Evolutionary conservation across 805 yeast genomes (phyloP).

Genomic region (Zygoascus biomembranicola): DNA sequence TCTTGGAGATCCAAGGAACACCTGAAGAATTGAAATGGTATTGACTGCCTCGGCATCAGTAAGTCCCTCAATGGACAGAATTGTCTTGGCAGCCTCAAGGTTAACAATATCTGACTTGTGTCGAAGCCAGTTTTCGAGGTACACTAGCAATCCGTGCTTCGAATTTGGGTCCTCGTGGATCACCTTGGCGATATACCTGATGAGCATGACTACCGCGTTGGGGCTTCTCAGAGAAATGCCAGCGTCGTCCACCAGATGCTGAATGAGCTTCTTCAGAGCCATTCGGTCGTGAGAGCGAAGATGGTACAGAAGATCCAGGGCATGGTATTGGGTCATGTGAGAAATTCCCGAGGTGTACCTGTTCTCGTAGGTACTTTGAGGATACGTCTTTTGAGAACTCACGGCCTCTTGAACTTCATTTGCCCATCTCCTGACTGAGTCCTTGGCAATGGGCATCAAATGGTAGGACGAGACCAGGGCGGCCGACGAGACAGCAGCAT

Average conservation of each 20-base stretch:
- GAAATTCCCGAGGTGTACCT: conserved; percentile 34
- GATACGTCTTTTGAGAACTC: conserved; percentile 41
- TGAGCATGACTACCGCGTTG: conserved; percentile 76
- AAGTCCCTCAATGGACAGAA: conserved; percentile 47
- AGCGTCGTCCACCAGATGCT: conserved; percentile 49
- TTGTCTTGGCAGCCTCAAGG: conserved; percentile 81
- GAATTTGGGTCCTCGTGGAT: conserved; percentile 63
- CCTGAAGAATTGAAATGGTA: conserved; percentile 68
- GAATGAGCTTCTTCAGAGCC: conserved; percentile 86
- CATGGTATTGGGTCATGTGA: conserved; percentile 90
- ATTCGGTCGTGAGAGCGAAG: conserved; percentile 86
- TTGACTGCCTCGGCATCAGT: conserved; percentile 50
- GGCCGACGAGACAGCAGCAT: conserved; percentile 86
- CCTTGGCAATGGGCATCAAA: conserved; percentile 79
- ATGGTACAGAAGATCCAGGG: conserved; percentile 81
- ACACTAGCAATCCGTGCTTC: conserved; percentile 48
- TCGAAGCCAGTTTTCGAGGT: conserved; percentile 61
- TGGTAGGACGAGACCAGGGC: conserved; percentile 89
- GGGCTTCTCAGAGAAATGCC: conserved; percentile 62
- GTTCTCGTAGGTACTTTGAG: conserved; percentile 19
- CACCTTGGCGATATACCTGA: conserved; percentile 69
- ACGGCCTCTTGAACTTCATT: conserved; percentile 94
- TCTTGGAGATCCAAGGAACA: conserved; percentile 77
- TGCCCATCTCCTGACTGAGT: conserved; percentile 86
- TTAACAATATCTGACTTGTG: conserved; percentile 85